Conservation (phyloP, 345 rosid genomes). For the Hibiscus syriacus region DNA sequence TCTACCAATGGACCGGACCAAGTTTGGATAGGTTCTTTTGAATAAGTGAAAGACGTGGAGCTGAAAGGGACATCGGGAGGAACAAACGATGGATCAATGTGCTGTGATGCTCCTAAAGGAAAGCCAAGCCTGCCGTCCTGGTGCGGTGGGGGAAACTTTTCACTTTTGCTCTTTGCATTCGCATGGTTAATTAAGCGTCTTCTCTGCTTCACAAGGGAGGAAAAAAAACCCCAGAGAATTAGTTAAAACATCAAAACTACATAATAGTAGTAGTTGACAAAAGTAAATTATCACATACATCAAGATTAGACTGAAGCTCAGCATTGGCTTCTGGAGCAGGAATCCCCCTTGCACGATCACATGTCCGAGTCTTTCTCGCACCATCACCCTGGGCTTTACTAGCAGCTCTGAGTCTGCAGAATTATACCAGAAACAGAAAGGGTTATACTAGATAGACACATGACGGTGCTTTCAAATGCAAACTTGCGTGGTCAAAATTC, state of each 20-base stretch:
- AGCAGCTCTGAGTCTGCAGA: constrained; percentile 58
- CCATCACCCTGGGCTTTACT: constrained; percentile 70
- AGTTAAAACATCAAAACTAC: background rate
- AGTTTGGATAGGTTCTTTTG: constrained; percentile 48
- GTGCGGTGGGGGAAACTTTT: constrained; percentile 66
- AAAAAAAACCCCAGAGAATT: constrained; percentile 7
- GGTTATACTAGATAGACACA: background rate
- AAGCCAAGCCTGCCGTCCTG: constrained; percentile 65
- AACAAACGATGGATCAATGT: constrained; percentile 36
- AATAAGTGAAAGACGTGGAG: constrained; percentile 38
- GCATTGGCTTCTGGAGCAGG: constrained; percentile 96
- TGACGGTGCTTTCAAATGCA: background rate
- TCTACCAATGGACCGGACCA: constrained; percentile 65
- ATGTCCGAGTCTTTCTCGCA: constrained; percentile 56
- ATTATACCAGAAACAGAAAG: background rate
- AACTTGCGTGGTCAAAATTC: background rate
- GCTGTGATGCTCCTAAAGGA: constrained; percentile 58
- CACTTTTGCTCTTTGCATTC: constrained; percentile 58
- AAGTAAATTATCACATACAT: constrained; percentile 40
- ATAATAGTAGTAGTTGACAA: background rate
- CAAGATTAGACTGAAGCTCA: constrained; percentile 81
- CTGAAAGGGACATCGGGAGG: constrained; percentile 50
- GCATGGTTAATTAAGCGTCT: constrained; percentile 61
- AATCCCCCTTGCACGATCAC: constrained; percentile 57
- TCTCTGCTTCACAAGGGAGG: constrained; percentile 41